Evolutionary conservation across 2,329 filamentous ascomycete species (phyloP), one percentile per base, ranked within the genome.

Genomic region (Lomentospora prolificans): DNA sequence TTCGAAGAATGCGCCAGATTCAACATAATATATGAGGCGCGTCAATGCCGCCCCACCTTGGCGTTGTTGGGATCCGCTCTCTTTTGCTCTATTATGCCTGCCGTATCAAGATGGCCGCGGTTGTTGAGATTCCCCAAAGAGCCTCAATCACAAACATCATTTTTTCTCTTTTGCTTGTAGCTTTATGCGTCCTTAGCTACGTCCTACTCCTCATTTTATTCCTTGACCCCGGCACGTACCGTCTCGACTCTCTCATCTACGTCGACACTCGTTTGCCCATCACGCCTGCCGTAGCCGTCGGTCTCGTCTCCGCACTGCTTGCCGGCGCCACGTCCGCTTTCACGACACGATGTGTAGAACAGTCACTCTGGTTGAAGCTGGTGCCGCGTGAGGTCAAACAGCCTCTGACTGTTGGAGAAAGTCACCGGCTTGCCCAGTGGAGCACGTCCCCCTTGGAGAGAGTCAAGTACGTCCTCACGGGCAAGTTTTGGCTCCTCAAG

Each of bases 311-410:
- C 4, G 55, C 58, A n/a, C 31, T 53, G n/a, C 36, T 60, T 8
- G 44, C 44, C 2, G 56, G 46, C 19, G 33, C 59, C 14, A 59
- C 57, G 4, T 53, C 55, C 2, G 54, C 54, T 4, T 48, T 60
- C 10, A 53, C 57, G 2, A 58, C 55, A 8, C 56, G 59, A 17
- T 57, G 58, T 36, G 59, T 59, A 4, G 59, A 60, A 25, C 56
- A 59, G 3, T 59, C 58, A 3, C 58, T 60, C 25, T 60, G 59
- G 59, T 51, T 56, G 28, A 46, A 54, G 14, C 52, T 60, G 22
- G 39, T 53, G 17, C 50, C 55, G 2, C 39, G 46, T 10, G 12
- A 44, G 6, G 51, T 31, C 12, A 30, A 52, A 2, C n/a, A n/a
- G 6, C 30, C 30, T 33, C 30, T 60, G 3, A 56, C 56, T 3